These are phyloP conservation scores for Blakeslea trispora DNA, from an alignment of 371 early-diverging fungal genomes.

Conservation along the genomic window DNA sequence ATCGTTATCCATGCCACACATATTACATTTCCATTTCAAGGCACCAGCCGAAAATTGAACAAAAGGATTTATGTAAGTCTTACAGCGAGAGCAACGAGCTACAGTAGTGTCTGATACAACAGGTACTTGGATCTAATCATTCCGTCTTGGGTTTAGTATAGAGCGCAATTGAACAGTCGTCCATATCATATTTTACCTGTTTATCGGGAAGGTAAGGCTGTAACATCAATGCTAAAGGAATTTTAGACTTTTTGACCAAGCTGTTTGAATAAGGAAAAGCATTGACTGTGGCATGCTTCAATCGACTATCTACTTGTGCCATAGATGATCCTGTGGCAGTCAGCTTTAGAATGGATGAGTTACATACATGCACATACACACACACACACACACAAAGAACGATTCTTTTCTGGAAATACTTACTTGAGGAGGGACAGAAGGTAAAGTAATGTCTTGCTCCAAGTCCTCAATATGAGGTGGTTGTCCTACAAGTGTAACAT, in stretches of 20 bases:
- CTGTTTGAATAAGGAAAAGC: slow-evolving; percentile 67
- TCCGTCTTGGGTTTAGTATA: background rate
- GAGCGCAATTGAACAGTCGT: background rate
- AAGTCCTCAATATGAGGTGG: slow-evolving; percentile 53
- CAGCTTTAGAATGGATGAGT: slow-evolving; percentile 24
- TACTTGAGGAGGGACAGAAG: slow-evolving; percentile 47
- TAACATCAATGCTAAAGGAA: slow-evolving; percentile 78
- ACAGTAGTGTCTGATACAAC: slow-evolving; percentile 70
- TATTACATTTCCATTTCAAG: slow-evolving; percentile 81
- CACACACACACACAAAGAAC: slow-evolving; percentile 9
- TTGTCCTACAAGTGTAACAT: slow-evolving; percentile 53
- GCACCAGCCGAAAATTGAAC: slow-evolving; percentile 80
- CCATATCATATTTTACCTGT: slow-evolving; percentile 32
- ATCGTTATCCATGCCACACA: slow-evolving; percentile 81
- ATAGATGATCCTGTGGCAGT: slow-evolving; percentile 44
- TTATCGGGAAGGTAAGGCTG: slow-evolving; percentile 64
- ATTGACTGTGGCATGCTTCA: slow-evolving; percentile 76
- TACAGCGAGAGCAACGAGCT: slow-evolving; percentile 82
- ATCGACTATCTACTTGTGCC: slow-evolving; percentile 50
- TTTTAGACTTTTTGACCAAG: slow-evolving; percentile 65
- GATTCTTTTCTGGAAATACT: slow-evolving; percentile 13
- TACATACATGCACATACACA: too few relatives aligned
- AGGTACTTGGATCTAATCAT: slow-evolving; percentile 63
- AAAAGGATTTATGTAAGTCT: slow-evolving; percentile 88
- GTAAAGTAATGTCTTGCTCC: slow-evolving; percentile 29